A percentile compares a stretch with the other conserved stretches of the same genome.
phyloP scores from a whole-genome alignment of 768 basidiomycete species.

The Kwoniella dejecticola region DNA sequence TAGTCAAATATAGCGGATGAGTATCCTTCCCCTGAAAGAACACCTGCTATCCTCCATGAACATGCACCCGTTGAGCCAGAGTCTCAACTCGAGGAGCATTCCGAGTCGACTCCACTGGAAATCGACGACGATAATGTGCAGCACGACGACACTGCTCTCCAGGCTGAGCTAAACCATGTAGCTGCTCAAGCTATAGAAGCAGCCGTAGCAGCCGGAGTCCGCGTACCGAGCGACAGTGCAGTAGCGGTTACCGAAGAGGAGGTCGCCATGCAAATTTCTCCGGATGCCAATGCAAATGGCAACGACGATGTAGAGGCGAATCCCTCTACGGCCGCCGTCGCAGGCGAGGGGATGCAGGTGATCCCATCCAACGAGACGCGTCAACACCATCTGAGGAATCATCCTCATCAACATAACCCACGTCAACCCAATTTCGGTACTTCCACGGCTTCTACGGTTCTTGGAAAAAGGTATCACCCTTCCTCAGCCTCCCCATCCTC shows the following conservation, averaged over 20 bases:
- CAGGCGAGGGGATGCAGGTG: background rate
- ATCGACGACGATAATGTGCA: background rate
- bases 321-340: background rate
- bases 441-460: background rate
- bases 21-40: slow-evolving; percentile 38
- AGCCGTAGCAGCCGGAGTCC: slow-evolving; percentile 24
- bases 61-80: background rate
- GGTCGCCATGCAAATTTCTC: too few relatives aligned
- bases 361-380: background rate
- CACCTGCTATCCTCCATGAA: slow-evolving; percentile 7
- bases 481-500: background rate
- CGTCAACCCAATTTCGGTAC: slow-evolving; percentile 21
- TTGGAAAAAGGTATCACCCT: background rate
- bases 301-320: slow-evolving; percentile 4
- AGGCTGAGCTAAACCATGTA: slow-evolving; percentile 35
- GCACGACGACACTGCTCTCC: slow-evolving; percentile 30
- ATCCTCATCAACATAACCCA: slow-evolving; percentile 8
- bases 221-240: background rate
- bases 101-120: slow-evolving; percentile 4
- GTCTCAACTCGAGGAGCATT: background rate
- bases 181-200: slow-evolving; percentile 38
- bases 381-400: background rate
- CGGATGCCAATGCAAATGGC: background rate
- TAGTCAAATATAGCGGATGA: slow-evolving; percentile 42
- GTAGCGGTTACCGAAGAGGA: too few relatives aligned